Base-by-base conservation (phyloP, 305 asterid genomes). In the Fraxinus ornus region DNA sequence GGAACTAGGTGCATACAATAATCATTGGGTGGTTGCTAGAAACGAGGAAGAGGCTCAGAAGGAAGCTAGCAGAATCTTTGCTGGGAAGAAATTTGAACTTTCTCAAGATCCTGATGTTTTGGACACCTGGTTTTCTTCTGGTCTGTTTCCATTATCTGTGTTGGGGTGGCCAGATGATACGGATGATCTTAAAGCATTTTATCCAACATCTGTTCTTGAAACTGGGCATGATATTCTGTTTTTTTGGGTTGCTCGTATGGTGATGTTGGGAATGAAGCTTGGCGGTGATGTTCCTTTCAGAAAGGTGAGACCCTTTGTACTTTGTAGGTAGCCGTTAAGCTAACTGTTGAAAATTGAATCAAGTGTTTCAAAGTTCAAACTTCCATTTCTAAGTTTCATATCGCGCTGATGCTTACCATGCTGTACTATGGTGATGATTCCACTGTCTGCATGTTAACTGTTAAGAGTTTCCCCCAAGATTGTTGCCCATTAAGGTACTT, bases 221-320 rank as follows among this genome's bases (percentile, higher is more conserved):
- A 95, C 99, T 33, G 99, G 99, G 22, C 97, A 93, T 64, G 99
- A 95, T 80, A 94, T 94, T 87, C 94, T 95, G 81, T 95, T 95
- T 82, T 94, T 95, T 87, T 94, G 98, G 98, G 98, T 95, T 81
- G 99, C 99, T 72, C 97, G 98, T 64, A 94, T 93, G 99, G 97
- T 93, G 85, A 95, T 95, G 98, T 76, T 93, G 93, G 99, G 98
- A 85, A 92, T 92, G 86, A 93, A 90, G 91, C 90, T 96, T 84
- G 99, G 97, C 72, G 99, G 97, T 82, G 97, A 91, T 79, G 92
- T 96, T 4, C 99, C 99, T 44, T 96, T 94, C 88, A 83, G 85
- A 71, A 94, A 92, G 99, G 98, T 93, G 77, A 80, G 91, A 77
- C 68, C 26, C 64, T 32, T 83, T 60, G 30, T 49, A 2, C 19